phyloP scores from a whole-genome alignment of 495 filamentous ascomycete species.

The Xanthoparmelia taractica region DNA sequence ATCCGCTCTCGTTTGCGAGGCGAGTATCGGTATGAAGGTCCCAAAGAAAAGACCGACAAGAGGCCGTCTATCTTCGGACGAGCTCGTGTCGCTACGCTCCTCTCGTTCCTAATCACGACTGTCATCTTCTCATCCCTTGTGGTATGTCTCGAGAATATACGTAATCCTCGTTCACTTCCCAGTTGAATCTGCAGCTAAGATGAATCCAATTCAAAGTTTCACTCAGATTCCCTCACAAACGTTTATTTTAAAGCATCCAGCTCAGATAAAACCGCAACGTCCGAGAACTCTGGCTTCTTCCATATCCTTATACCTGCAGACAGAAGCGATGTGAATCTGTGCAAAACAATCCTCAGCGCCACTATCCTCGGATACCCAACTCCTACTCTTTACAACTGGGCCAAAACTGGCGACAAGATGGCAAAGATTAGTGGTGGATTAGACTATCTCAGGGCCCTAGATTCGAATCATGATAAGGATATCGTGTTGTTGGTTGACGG shows the following conservation, averaged over 20 bases:
- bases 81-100: conserved; percentile 1
- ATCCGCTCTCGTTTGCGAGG: conserved; percentile 1
- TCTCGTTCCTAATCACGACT: background rate
- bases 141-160: background rate
- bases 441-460: conserved; percentile 6
- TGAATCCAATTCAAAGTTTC: background rate
- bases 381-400: conserved; percentile 19
- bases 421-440: conserved; percentile 14
- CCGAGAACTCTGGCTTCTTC: background rate
- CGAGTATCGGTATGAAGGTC: conserved; percentile 2
- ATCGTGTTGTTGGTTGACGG: conserved; percentile 17
- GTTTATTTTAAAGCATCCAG: background rate
- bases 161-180: background rate
- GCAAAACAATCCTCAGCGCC: conserved; percentile 17
- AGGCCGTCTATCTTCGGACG: conserved; percentile 2
- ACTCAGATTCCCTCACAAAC: background rate
- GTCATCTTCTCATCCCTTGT: background rate
- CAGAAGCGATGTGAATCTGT: conserved; percentile 15
- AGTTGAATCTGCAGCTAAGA: background rate
- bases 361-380: conserved; percentile 16
- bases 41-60: conserved; percentile 1
- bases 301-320: conserved; percentile 18
- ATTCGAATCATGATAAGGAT: conserved; percentile 11
- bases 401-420: conserved; percentile 8
- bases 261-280: background rate